These are phyloP conservation scores for Talaromyces sp. DNA, from an alignment of 2,329 filamentous ascomycete species.

Conservation along the genomic window DNA sequence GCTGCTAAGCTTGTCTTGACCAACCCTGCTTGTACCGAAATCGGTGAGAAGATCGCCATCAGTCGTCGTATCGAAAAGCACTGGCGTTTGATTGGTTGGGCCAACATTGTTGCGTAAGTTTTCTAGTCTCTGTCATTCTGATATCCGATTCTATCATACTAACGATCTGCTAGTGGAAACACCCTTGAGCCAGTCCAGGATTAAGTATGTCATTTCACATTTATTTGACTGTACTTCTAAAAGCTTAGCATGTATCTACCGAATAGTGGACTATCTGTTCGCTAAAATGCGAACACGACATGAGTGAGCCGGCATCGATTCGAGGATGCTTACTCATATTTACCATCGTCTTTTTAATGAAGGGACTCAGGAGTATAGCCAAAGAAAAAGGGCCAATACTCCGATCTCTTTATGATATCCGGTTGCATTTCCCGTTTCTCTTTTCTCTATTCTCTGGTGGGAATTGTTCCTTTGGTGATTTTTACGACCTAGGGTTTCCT, in stretches of 20 bases:
- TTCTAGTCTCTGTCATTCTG: neutral
- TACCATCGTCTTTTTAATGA: neutral
- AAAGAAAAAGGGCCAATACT: neutral
- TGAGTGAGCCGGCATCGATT: neutral
- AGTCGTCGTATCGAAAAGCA: constrained; percentile 98
- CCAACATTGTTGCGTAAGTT: constrained; percentile 64
- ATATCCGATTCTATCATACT: constrained; percentile 14
- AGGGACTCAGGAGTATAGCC: neutral
- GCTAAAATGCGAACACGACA: neutral
- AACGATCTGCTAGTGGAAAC: constrained; percentile 37
- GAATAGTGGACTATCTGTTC: neutral
- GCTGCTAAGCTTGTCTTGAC: constrained; percentile 92
- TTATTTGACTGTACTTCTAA: neutral
- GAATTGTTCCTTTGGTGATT: neutral
- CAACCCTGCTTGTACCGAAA: constrained; percentile 90
- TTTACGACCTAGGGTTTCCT: neutral
- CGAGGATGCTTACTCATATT: neutral
- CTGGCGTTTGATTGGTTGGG: constrained; percentile 93
- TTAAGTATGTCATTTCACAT: constrained; percentile 26
- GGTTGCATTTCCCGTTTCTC: neutral
- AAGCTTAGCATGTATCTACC: constrained; percentile 6
- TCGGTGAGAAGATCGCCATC: constrained; percentile 96
- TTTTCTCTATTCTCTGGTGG: neutral
- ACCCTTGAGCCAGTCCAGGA: constrained; percentile 45
- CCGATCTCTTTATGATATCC: constrained; percentile 9